A percentile compares a stretch with the other conserved stretches of the same genome.
phyloP scores from a whole-genome alignment of 192 early-diverging fungal genomes.

The Phycomyces blakesleeanus region DNA sequence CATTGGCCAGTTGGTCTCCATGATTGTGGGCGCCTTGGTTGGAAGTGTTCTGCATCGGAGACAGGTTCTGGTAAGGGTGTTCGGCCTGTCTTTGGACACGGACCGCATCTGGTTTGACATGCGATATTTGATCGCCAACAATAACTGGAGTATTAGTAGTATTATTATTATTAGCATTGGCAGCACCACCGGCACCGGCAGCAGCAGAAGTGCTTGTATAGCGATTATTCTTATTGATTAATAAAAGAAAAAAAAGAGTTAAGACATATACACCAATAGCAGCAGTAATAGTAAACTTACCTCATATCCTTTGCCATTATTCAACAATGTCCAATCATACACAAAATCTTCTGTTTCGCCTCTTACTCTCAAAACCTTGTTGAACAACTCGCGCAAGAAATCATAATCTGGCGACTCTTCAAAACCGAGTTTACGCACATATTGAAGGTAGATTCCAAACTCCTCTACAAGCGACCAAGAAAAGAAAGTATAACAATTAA shows the following conservation, averaged over 20 bases:
- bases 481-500: too few species aligned
- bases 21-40: too few species aligned
- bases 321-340: conserved; percentile 90
- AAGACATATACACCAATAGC: too few species aligned
- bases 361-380: conserved; percentile 64
- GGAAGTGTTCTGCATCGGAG: too few species aligned
- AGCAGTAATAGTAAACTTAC: too few species aligned
- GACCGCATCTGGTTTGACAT: too few species aligned
- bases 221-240: neutral
- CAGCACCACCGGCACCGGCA: neutral
- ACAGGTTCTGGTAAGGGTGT: too few species aligned
- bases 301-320: conserved; percentile 55
- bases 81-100: too few species aligned
- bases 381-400: conserved; percentile 80
- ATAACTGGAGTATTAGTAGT: neutral
- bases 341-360: conserved; percentile 85
- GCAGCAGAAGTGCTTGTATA: neutral
- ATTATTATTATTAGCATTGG: neutral
- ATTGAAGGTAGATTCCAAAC: conserved; percentile 83
- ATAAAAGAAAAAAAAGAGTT: too few species aligned
- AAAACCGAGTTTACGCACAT: conserved; percentile 87
- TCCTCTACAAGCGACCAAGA: conserved; percentile 65
- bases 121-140: too few species aligned
- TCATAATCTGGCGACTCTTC: conserved; percentile 96
- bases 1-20: neutral